These are phyloP conservation scores for Sporopachydermia cereana DNA, from an alignment of 1,139 yeast species.

Conservation along the genomic window DNA sequence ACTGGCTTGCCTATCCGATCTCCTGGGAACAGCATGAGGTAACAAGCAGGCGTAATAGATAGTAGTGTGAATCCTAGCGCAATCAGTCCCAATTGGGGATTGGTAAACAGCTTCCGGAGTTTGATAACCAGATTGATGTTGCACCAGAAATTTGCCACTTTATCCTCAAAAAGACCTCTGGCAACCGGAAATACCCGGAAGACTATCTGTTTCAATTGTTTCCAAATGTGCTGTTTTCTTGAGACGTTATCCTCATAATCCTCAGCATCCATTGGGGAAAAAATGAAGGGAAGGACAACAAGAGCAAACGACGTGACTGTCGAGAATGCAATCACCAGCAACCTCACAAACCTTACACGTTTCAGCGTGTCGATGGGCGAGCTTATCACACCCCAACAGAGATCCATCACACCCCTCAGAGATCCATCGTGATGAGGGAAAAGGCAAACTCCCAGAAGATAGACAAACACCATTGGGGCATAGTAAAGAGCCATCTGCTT, in stretches of 20 bases:
- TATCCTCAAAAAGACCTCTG: slow-evolving; percentile 94
- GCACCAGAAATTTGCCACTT: slow-evolving; percentile 97
- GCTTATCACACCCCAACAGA: slow-evolving; percentile 22
- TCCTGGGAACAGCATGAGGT: slow-evolving; percentile 38
- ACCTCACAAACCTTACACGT: slow-evolving; percentile 28
- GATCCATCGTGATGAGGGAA: slow-evolving; percentile 11
- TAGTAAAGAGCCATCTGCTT: slow-evolving; percentile 95
- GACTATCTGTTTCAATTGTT: slow-evolving; percentile 33
- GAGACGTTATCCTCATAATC: slow-evolving; percentile 7
- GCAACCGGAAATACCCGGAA: slow-evolving; percentile 80
- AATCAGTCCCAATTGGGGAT: slow-evolving; percentile 46
- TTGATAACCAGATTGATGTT: slow-evolving; percentile 69
- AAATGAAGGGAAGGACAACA: slow-evolving; percentile 51
- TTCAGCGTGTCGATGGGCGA: background rate
- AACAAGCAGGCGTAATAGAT: slow-evolving; percentile 58
- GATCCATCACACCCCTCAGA: slow-evolving; percentile 11
- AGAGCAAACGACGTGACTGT: slow-evolving; percentile 44
- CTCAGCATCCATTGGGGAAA: slow-evolving; percentile 19
- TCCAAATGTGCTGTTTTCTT: slow-evolving; percentile 18
- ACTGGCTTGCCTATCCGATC: slow-evolving; percentile 21
- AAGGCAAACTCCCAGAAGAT: slow-evolving; percentile 43
- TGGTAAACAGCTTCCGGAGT: slow-evolving; percentile 44
- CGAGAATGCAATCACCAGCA: slow-evolving; percentile 49
- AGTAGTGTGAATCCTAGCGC: slow-evolving; percentile 54
- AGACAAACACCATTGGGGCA: slow-evolving; percentile 79